phyloP scores from a whole-genome alignment of 2,329 filamentous ascomycete species.

The Graphilbum fragrans region DNA sequence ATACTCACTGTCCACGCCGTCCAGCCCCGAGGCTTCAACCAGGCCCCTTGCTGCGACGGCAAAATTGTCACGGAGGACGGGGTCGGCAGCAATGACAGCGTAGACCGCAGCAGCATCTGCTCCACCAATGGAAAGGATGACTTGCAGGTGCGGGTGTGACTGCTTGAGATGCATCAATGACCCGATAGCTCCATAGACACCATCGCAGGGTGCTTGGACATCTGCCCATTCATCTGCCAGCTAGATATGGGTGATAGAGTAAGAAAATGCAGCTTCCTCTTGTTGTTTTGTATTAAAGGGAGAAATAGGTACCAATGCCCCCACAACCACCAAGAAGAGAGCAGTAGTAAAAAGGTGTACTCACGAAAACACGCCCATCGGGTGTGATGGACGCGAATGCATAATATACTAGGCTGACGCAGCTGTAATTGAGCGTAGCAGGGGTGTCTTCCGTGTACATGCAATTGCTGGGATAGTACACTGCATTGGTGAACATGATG shows the following conservation, averaged over 20 bases:
- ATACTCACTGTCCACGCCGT: slow-evolving; percentile 62
- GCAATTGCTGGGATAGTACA: slow-evolving; percentile 74
- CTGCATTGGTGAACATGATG: slow-evolving; percentile 57
- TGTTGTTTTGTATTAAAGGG: no score
- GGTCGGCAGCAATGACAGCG: slow-evolving; percentile 50
- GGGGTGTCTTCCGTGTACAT: slow-evolving; percentile 65
- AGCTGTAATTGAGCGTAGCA: slow-evolving; percentile 60
- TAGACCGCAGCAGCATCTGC: slow-evolving; percentile 53
- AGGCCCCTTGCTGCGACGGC: slow-evolving; percentile 53
- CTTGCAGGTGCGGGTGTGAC: slow-evolving; percentile 56
- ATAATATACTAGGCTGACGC: slow-evolving; percentile 73
- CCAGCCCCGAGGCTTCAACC: slow-evolving; percentile 58
- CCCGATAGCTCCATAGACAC: slow-evolving; percentile 56
- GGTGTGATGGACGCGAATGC: slow-evolving; percentile 64
- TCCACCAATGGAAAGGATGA: slow-evolving; percentile 70
- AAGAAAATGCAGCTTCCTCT: no score
- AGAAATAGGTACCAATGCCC: no score
- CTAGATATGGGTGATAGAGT: slow-evolving; percentile 25
- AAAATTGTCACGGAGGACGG: slow-evolving; percentile 54
- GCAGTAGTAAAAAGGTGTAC: slow-evolving; percentile 16
- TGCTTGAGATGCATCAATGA: slow-evolving; percentile 63
- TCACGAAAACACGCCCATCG: slow-evolving; percentile 65
- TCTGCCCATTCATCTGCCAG: slow-evolving; percentile 73
- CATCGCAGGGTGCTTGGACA: slow-evolving; percentile 58
- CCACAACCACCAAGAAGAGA: neutral